phyloP scores from a whole-genome alignment of 345 rosid species.

The Boechera stricta region DNA sequence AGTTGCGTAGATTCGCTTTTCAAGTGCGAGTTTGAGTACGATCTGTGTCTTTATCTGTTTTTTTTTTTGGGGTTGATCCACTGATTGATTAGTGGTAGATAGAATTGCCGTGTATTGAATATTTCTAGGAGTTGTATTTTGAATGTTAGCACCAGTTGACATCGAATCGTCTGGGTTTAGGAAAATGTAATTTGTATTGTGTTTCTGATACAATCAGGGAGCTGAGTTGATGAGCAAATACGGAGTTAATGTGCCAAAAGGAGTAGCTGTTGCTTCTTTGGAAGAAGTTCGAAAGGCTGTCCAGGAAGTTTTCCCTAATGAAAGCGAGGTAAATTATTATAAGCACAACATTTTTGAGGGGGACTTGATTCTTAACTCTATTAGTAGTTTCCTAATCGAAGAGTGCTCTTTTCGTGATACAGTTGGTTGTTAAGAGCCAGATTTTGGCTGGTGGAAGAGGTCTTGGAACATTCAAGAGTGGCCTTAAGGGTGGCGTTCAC shows the following conservation, averaged over 20 bases:
- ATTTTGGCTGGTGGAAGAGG: conserved; percentile 99
- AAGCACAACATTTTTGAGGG: background rate
- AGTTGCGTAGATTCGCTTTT: conserved; percentile 2
- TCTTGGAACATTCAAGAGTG: conserved; percentile 85
- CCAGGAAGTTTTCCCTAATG: conserved; percentile 64
- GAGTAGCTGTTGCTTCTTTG: conserved; percentile 74
- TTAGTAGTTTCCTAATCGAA: background rate
- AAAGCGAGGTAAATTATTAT: conserved; percentile 63
- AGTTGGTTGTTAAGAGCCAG: conserved; percentile 98
- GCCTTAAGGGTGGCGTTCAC: conserved; percentile 97
- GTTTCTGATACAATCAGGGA: conserved; percentile 56
- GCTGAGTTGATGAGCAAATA: conserved; percentile 91
- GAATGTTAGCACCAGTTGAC: background rate
- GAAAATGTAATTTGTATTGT: conserved; percentile 8
- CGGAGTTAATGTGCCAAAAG: conserved; percentile 93
- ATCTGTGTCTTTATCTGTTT: conserved; percentile 17
- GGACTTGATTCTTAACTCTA: background rate
- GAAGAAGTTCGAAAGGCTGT: conserved; percentile 71
- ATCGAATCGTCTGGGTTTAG: conserved; percentile 11
- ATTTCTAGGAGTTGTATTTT: background rate
- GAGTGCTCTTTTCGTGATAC: conserved; percentile 35
- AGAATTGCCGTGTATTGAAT: background rate
- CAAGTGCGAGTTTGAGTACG: background rate
- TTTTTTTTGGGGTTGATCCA: conserved; percentile 25
- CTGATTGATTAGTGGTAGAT: conserved; percentile 19